Percentiles rank a stretch among this genome's conserved stretches.
These are phyloP conservation scores for Hymenoscyphus fructigenus DNA, from an alignment of 2,329 filamentous ascomycete species.

Conservation along the genomic window DNA sequence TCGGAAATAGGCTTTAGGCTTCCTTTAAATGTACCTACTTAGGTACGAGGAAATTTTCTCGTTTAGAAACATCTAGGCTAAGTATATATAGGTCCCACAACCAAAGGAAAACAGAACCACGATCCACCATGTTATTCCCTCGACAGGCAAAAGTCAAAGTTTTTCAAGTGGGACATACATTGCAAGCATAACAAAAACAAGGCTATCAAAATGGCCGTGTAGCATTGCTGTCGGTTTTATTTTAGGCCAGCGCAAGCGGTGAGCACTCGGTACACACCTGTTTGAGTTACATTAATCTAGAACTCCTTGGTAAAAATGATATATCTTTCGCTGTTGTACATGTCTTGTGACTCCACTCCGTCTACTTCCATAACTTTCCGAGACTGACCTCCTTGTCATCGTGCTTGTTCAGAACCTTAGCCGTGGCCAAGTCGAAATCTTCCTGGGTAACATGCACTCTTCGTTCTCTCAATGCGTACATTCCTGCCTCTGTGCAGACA, in stretches of 20 bases:
- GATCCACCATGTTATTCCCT: background rate
- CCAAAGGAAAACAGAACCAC: background rate
- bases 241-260: conserved; percentile 1
- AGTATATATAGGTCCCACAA: background rate
- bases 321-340: conserved; percentile 32
- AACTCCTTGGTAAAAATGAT: background rate
- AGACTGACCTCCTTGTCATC: conserved; percentile 96
- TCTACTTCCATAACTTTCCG: conserved; percentile 80
- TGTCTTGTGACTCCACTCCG: conserved; percentile 15
- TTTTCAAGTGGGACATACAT: background rate
- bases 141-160: background rate
- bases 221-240: background rate
- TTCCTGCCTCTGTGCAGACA: conserved; percentile 97
- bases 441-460: conserved; percentile 98
- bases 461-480: conserved; percentile 94
- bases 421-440: conserved; percentile 96
- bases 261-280: background rate
- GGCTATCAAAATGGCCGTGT: background rate
- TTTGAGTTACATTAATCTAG: conserved; percentile 1
- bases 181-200: background rate
- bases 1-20: conserved; percentile 2
- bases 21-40: background rate
- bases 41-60: background rate
- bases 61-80: background rate
- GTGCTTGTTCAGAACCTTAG: conserved; percentile 99